These are phyloP conservation scores for Gossypium longicalyx DNA, from an alignment of 345 rosid genomes.

Conservation along the genomic window DNA sequence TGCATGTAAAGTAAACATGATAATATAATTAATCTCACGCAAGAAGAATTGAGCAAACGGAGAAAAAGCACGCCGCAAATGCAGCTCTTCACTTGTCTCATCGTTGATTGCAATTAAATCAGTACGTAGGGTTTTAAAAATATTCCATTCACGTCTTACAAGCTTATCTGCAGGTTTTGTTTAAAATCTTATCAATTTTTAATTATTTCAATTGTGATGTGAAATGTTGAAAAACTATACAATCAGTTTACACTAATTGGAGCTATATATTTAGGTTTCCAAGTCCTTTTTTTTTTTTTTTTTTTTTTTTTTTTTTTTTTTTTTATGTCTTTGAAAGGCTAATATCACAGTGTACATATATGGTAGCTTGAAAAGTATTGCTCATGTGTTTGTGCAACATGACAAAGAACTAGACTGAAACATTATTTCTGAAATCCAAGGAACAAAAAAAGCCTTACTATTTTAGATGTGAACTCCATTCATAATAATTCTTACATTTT, in stretches of 20 bases:
- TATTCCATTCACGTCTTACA: neutral
- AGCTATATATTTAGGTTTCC: no score
- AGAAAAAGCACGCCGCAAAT: neutral
- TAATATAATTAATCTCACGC: neutral
- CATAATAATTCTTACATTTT: neutral
- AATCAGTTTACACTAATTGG: no score
- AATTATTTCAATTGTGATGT: no score
- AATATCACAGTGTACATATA: no score
- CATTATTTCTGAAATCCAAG: neutral
- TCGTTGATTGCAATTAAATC: no score
- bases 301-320: no score
- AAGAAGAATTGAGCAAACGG: neutral
- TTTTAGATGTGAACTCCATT: neutral
- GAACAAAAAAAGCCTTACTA: neutral
- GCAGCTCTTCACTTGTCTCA: neutral
- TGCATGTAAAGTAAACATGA: neutral
- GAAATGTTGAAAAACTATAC: no score
- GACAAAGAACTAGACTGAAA: neutral
- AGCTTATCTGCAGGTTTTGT: no score
- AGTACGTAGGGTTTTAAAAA: neutral
- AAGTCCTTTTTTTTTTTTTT: no score
- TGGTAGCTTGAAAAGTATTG: neutral
- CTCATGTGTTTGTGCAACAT: neutral
- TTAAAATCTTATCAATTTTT: no score
- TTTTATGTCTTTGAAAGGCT: no score